Base-by-base conservation (phyloP, 352 stramenopile species). In the Hyaloperonospora arabidopsidis region DNA sequence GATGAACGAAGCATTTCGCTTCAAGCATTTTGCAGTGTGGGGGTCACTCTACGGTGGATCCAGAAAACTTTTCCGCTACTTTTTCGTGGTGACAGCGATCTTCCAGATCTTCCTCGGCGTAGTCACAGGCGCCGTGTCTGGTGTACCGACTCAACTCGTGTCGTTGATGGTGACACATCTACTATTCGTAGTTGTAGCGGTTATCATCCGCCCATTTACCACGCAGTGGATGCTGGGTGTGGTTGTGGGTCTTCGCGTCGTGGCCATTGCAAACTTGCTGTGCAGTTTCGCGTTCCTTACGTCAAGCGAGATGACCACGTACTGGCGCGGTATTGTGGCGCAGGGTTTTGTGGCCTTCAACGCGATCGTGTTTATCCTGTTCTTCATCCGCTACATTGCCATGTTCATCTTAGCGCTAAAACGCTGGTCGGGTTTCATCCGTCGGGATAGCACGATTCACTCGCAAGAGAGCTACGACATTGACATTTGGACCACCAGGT, bases 341-440 rank as follows among this genome's bases (percentile, higher is more conserved):
- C 72, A 84, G 38, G 53, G 54, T 19, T 83, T 87, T 23, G 72
- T 86, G 36, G 54, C 74, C 5, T 58, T 81, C 57, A 89, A 89
- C 52, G 73, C 76, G 28, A 38, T 76, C 40, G 57, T 87, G 2
- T 65, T 89, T 13, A 56, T 86, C 15, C 19, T 73, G 23, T 68
- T 85, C 10, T 86, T 85, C 41, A 62, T 72, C 18, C 76, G 79
- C 19, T 76, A 84, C 49, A 59, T 87, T 14, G 61, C 74, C 1
- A 74, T 87, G 49, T 79, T 87, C 43, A 44, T 84, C 18, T 54
- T 77, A 28, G 64, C 67, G 29, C 41, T 84, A 2, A 72, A 76
- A 25, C 66, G 68, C 21, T 88, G 77, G 77, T 73, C 69, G 11
- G 65, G 51, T 45, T 65, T 53, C 34, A 57, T 63, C 46, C 53